These are phyloP conservation scores for Trichoderma atrobrunneum DNA, from an alignment of 2,329 filamentous ascomycete genomes.

Conservation along the genomic window DNA sequence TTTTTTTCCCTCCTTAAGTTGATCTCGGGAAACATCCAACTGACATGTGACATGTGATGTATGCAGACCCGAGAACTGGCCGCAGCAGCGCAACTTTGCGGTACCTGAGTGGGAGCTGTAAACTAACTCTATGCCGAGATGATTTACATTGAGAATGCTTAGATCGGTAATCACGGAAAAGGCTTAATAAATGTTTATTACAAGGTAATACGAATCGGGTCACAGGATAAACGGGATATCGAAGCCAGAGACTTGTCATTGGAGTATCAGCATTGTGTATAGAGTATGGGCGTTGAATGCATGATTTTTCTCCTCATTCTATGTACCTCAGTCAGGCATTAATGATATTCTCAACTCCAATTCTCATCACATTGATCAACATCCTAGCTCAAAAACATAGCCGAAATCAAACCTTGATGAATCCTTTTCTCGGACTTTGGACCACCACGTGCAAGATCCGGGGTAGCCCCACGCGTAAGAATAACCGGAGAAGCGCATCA, in stretches of 20 bases:
- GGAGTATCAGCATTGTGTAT: not conserved
- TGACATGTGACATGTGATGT: conserved; percentile 8
- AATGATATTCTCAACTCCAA: not conserved
- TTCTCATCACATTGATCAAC: not conserved
- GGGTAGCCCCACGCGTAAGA: not conserved
- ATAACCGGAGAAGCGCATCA: not conserved
- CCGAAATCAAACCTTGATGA: not conserved
- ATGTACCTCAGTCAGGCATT: not conserved
- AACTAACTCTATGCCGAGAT: not conserved
- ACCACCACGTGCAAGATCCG: conserved; percentile 3
- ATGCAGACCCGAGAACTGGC: conserved; percentile 40
- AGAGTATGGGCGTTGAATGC: not conserved
- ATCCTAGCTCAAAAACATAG: not conserved
- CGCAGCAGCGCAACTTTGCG: conserved; percentile 39
- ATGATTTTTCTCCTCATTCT: not conserved
- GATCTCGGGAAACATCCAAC: not conserved
- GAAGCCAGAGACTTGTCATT: not conserved
- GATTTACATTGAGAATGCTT: not conserved
- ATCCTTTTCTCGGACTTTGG: not conserved
- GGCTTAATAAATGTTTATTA: not conserved
- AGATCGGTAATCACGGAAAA: not conserved
- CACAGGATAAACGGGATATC: not conserved
- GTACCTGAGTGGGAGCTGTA: conserved; percentile 43
- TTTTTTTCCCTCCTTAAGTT: not conserved
- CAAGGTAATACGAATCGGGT: not conserved